Conservation (phyloP, 345 rosid species). For the Excoecaria agallocha region DNA sequence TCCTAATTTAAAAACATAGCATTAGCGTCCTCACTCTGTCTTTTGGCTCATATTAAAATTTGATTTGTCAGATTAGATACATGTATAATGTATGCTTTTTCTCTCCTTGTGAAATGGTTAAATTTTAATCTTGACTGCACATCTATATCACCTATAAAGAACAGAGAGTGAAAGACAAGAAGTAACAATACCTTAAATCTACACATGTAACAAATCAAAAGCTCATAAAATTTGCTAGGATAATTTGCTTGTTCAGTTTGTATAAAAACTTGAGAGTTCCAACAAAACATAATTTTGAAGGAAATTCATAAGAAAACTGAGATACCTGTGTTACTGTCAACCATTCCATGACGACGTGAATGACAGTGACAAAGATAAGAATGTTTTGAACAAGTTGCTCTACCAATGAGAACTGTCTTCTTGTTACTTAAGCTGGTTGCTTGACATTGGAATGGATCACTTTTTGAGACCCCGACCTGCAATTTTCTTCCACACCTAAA, state of each 20-base stretch:
- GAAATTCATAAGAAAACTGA: not conserved
- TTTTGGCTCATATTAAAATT: not conserved
- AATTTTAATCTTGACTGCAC: not conserved
- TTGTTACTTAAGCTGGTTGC: slow-evolving; percentile 32
- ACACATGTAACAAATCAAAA: not conserved
- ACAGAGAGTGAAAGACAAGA: not conserved
- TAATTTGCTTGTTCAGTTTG: not conserved
- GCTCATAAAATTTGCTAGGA: not conserved
- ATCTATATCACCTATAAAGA: not conserved
- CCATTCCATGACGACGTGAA: slow-evolving; percentile 24
- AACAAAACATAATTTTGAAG: not conserved
- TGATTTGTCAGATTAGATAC: not conserved
- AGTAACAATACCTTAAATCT: not conserved
- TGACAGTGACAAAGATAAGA: slow-evolving; percentile 22
- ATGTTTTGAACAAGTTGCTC: slow-evolving; percentile 30
- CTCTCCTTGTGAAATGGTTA: not conserved
- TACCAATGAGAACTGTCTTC: slow-evolving; percentile 30
- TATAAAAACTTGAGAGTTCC: not conserved
- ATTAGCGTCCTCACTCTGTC: not conserved
- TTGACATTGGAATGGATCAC: slow-evolving; percentile 25
- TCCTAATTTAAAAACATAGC: not conserved
- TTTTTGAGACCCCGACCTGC: slow-evolving; percentile 14
- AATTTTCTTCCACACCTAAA: slow-evolving; percentile 39
- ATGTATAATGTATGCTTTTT: no score
- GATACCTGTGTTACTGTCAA: slow-evolving; percentile 44